Evolutionary conservation across 352 stramenopile genomes (phyloP).

Genomic region (Phytopythium oedochilum): DNA sequence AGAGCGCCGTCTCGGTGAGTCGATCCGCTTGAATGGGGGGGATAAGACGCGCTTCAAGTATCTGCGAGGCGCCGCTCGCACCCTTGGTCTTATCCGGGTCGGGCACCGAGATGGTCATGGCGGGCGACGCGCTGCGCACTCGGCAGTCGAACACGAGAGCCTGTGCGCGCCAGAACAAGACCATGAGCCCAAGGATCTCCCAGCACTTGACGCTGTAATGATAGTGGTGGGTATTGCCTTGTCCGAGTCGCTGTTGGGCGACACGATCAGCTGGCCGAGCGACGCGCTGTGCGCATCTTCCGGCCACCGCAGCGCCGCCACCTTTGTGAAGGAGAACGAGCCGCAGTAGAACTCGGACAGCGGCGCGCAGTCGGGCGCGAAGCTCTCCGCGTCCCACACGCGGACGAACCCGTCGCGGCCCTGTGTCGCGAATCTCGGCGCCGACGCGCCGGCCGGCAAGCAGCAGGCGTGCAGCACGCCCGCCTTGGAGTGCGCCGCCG

Average conservation of each 20-base stretch:
- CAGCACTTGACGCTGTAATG: too few relatives aligned
- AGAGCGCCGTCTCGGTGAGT: constrained; percentile 21
- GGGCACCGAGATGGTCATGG: constrained; percentile 23
- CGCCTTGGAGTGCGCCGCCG: constrained; percentile 57
- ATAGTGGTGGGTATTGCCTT: too few relatives aligned
- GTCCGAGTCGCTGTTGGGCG: constrained; percentile 35
- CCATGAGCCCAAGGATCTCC: too few relatives aligned
- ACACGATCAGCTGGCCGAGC: constrained; percentile 28
- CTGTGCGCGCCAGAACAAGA: too few relatives aligned
- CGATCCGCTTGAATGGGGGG: too few relatives aligned
- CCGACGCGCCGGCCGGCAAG: constrained; percentile 4
- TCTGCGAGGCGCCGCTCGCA: too few relatives aligned
- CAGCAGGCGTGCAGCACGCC: constrained; percentile 52
- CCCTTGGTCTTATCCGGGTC: constrained; percentile 29
- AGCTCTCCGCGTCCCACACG: constrained; percentile 45
- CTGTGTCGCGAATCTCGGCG: constrained; percentile 48
- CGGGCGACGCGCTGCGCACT: constrained; percentile 14
- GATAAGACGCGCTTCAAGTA: too few relatives aligned
- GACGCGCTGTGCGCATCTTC: not conserved
- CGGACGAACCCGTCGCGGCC: constrained; percentile 69
- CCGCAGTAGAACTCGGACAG: constrained; percentile 43
- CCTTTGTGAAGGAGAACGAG: constrained; percentile 67
- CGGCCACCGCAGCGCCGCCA: constrained; percentile 38
- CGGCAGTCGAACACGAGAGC: constrained; percentile 46
- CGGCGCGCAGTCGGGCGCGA: constrained; percentile 15